Conservation (phyloP, 805 yeast genomes). For the Candida schatavii region DNA sequence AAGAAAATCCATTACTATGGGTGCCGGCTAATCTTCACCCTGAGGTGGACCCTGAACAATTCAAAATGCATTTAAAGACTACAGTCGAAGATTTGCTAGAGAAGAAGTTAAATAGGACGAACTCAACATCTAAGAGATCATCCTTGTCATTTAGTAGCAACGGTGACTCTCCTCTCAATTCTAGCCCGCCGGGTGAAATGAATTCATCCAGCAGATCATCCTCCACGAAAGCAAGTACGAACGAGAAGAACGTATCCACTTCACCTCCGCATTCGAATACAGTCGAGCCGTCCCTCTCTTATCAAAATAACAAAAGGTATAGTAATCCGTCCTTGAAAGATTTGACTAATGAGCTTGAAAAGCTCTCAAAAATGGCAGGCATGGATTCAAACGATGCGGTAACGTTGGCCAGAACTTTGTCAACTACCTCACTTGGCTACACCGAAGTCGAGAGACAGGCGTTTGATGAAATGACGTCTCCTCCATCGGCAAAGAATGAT, state of each 20-base stretch:
- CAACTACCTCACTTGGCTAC: conserved; percentile 64
- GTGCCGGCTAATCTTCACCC: conserved; percentile 96
- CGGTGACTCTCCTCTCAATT: conserved; percentile 1
- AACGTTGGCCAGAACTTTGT: conserved; percentile 75
- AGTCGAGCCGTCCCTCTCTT: conserved; percentile 1
- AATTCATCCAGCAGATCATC: not conserved
- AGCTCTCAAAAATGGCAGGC: conserved; percentile 73
- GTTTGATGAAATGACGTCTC: conserved; percentile 29
- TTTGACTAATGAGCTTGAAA: conserved; percentile 71
- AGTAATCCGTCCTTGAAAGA: conserved; percentile 65
- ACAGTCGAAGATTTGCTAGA: conserved; percentile 53
- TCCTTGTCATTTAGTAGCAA: conserved; percentile 15
- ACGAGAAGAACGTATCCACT: not conserved
- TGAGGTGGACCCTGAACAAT: conserved; percentile 89
- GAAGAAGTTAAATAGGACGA: conserved; percentile 27
- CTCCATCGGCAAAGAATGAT: conserved; percentile 16
- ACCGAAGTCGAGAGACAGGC: conserved; percentile 49
- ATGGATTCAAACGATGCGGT: conserved; percentile 78
- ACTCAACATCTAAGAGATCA: conserved; percentile 24
- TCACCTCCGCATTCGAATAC: conserved; percentile 1
- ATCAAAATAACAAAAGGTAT: conserved; percentile 14
- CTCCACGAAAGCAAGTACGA: conserved; percentile 4
- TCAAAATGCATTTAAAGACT: conserved; percentile 60
- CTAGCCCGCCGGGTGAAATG: not conserved
- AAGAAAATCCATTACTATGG: conserved; percentile 67